Conservation (phyloP, 192 early-diverging fungal species). For the Coemansia sp. region DNA sequence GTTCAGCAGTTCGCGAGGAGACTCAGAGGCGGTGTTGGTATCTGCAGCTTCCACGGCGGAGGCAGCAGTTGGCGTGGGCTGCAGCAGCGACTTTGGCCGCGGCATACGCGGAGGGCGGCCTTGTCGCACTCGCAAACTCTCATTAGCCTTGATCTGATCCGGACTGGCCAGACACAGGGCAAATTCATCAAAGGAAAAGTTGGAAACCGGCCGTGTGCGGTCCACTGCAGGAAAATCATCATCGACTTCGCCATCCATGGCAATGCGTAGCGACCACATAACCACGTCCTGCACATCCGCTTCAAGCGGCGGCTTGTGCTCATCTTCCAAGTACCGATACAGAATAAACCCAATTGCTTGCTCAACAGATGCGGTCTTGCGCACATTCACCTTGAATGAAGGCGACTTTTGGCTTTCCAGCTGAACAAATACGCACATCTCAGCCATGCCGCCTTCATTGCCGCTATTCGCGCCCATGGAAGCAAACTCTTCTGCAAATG, state of each 20-base stretch:
- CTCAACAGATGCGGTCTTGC: conserved; percentile 79
- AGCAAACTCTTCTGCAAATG: conserved; percentile 67
- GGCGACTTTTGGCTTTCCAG: conserved; percentile 40
- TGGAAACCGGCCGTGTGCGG: conserved; percentile 76
- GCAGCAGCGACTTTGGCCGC: conserved; percentile 24
- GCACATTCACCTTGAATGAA: conserved; percentile 68
- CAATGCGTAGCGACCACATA: conserved; percentile 88
- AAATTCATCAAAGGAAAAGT: conserved; percentile 88
- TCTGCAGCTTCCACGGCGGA: background rate
- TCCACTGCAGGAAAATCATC: conserved; percentile 97
- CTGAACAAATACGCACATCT: conserved; percentile 66
- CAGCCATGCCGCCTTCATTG: conserved; percentile 54
- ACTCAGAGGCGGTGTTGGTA: background rate
- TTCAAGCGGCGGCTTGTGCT: conserved; percentile 61
- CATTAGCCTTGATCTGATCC: conserved; percentile 62
- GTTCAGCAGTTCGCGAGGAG: conserved; percentile 9
- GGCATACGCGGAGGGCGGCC: conserved; percentile 39
- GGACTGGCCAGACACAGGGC: conserved; percentile 78
- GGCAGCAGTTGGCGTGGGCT: background rate
- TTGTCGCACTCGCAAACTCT: conserved; percentile 46
- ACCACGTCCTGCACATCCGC: conserved; percentile 63
- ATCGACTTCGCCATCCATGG: conserved; percentile 93
- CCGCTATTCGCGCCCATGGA: conserved; percentile 60
- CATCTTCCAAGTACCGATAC: conserved; percentile 81
- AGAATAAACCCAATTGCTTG: conserved; percentile 92